phyloP scores from a whole-genome alignment of 352 stramenopile genomes.

The Peronospora tabacina region DNA sequence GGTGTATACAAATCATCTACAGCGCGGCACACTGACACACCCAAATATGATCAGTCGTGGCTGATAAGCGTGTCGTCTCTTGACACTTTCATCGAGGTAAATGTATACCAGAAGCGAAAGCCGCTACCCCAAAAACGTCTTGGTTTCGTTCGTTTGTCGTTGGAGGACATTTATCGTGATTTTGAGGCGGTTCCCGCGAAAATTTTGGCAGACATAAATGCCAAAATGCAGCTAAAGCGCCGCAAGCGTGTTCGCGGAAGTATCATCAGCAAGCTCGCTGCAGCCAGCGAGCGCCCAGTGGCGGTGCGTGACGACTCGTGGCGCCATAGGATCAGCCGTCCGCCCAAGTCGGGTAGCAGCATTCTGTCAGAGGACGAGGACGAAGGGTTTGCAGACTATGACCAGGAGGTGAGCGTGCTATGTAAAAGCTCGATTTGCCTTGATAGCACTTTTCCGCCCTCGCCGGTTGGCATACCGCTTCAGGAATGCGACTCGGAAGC shows the following conservation, averaged over 20 bases:
- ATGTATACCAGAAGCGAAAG: constrained; percentile 81
- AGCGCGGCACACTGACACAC: constrained; percentile 44
- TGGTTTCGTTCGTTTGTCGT: constrained; percentile 60
- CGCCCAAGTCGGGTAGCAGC: constrained; percentile 33
- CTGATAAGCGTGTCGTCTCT: constrained; percentile 60
- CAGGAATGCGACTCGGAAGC: constrained; percentile 38
- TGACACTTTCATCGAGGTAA: constrained; percentile 74
- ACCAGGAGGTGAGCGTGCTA: constrained; percentile 53
- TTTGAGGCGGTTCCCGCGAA: constrained; percentile 70
- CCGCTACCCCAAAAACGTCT: constrained; percentile 75
- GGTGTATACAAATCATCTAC: constrained; percentile 71
- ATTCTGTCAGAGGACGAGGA: constrained; percentile 41
- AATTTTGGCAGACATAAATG: constrained; percentile 54
- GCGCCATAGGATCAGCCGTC: constrained; percentile 47
- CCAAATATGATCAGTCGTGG: constrained; percentile 82
- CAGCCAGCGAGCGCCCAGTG: constrained; percentile 26
- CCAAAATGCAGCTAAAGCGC: constrained; percentile 68
- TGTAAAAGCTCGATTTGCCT: constrained; percentile 47
- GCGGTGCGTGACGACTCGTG: constrained; percentile 63
- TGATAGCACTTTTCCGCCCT: constrained; percentile 44
- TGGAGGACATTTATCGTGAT: constrained; percentile 82
- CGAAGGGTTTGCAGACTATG: constrained; percentile 56
- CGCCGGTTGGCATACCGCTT: constrained; percentile 43
- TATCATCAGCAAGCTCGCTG: constrained; percentile 69
- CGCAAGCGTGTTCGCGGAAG: constrained; percentile 74